phyloP scores from a whole-genome alignment of 2,329 filamentous ascomycete species.

The Berkeleyomyces basicola region DNA sequence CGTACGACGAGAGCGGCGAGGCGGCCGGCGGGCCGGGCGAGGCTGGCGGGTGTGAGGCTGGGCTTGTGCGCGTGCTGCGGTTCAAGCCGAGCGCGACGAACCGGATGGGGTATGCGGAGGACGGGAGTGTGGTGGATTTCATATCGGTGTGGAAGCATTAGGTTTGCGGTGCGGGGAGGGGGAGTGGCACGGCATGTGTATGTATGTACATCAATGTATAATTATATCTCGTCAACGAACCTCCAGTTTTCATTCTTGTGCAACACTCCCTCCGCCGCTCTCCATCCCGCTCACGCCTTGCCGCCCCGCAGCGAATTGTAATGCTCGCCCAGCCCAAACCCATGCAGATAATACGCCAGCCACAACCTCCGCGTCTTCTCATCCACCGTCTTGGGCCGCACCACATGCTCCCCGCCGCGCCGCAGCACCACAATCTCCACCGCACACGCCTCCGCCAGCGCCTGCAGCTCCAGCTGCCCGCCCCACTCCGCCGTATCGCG shows the following conservation, averaged over 20 bases:
- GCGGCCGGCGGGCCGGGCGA: background rate
- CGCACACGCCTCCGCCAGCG: conserved; percentile 64
- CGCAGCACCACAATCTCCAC: conserved; percentile 76
- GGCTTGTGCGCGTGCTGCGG: conserved; percentile 8
- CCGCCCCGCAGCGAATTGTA: conserved; percentile 64
- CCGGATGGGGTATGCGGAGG: conserved; percentile 26
- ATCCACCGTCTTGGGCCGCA: conserved; percentile 35
- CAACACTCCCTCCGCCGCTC: background rate
- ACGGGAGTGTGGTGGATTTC: conserved; percentile 33
- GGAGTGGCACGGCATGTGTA: background rate
- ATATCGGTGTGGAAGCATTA: conserved; percentile 35
- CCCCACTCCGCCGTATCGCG: conserved; percentile 89
- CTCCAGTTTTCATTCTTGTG: background rate
- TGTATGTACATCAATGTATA: background rate
- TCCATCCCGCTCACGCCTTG: background rate
- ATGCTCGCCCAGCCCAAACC: conserved; percentile 88
- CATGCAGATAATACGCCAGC: conserved; percentile 90
- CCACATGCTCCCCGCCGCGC: conserved; percentile 62
- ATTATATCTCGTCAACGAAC: background rate
- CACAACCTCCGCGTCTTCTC: conserved; percentile 46
- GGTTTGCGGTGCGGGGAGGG: background rate
- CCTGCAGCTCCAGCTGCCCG: conserved; percentile 76
- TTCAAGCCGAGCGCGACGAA: conserved; percentile 35
- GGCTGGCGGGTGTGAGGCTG: background rate
- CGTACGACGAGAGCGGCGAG: conserved; percentile 33